Conservation (phyloP, 2,329 filamentous ascomycete genomes). For the Nannizziopsis arthrosporioides region DNA sequence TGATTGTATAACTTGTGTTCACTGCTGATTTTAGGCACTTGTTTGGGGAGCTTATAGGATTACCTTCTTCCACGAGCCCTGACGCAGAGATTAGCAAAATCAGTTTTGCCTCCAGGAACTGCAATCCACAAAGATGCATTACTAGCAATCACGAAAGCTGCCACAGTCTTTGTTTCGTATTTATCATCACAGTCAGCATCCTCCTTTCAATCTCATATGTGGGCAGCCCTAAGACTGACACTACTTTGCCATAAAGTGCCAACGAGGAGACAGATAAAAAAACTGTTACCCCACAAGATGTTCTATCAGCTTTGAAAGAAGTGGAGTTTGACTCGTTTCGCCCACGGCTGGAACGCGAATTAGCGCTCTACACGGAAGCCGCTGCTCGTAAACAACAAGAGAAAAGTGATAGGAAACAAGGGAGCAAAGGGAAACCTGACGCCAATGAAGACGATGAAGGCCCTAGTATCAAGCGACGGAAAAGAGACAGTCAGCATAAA, state of each 20-base stretch:
- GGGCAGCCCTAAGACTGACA: constrained; percentile 1
- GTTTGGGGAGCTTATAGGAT: constrained; percentile 34
- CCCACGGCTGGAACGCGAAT: constrained; percentile 47
- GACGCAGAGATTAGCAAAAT: constrained; percentile 50
- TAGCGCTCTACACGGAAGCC: constrained; percentile 37
- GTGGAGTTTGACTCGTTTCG: constrained; percentile 51
- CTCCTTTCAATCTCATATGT: background rate
- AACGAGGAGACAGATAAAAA: constrained; percentile 52
- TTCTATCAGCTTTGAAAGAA: constrained; percentile 49
- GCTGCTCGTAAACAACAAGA: constrained; percentile 26
- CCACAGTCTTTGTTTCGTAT: constrained; percentile 56
- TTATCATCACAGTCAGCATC: constrained; percentile 45
- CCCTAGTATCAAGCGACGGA: constrained; percentile 41
- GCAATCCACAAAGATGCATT: constrained; percentile 55
- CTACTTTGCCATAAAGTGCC: constrained; percentile 34
- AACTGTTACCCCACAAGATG: constrained; percentile 50
- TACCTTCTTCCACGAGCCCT: constrained; percentile 52
- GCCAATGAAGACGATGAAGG: constrained; percentile 46
- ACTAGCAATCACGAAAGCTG: constrained; percentile 52
- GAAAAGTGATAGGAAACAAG: constrained; percentile 31
- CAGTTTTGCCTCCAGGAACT: constrained; percentile 53
- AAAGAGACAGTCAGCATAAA: constrained; percentile 19
- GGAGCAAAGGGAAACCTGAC: constrained; percentile 36
- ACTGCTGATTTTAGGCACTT: background rate
- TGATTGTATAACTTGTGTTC: background rate